Conservation (phyloP, 306 rosid species). For the Cucurbita ficifolia region DNA sequence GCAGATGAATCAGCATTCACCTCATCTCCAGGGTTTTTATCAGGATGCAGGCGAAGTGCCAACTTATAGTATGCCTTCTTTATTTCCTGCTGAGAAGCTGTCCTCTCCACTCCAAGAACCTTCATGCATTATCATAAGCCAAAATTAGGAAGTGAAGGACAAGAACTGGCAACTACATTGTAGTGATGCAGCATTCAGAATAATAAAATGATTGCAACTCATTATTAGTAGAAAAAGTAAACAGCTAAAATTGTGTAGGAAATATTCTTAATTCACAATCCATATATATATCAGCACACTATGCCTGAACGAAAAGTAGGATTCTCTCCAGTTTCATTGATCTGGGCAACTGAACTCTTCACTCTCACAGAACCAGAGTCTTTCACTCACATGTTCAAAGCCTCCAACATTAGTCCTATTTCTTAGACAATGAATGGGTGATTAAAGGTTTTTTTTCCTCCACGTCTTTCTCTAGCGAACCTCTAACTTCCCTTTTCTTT, state of each 20-base stretch:
- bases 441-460: not conserved
- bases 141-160: not conserved
- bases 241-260: not conserved
- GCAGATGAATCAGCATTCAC: slow-evolving; percentile 13
- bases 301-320: not conserved
- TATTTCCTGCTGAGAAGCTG: slow-evolving; percentile 77
- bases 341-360: not conserved
- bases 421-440: not conserved
- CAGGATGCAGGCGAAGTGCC: slow-evolving; percentile 91
- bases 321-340: not conserved
- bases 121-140: not conserved
- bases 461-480: not conserved
- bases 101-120: slow-evolving; percentile 75
- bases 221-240: not conserved
- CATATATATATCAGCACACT: not conserved
- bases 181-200: not conserved
- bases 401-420: not conserved
- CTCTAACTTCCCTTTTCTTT: not conserved
- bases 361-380: not conserved
- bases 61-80: slow-evolving; percentile 83
- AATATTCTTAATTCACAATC: not conserved
- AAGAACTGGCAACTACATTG: not conserved
- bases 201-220: not conserved
- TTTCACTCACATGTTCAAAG: not conserved
- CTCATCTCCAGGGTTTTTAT: slow-evolving; percentile 79